Conservation (phyloP, 140 eudicot genomes). For the Anethum foeniculum region DNA sequence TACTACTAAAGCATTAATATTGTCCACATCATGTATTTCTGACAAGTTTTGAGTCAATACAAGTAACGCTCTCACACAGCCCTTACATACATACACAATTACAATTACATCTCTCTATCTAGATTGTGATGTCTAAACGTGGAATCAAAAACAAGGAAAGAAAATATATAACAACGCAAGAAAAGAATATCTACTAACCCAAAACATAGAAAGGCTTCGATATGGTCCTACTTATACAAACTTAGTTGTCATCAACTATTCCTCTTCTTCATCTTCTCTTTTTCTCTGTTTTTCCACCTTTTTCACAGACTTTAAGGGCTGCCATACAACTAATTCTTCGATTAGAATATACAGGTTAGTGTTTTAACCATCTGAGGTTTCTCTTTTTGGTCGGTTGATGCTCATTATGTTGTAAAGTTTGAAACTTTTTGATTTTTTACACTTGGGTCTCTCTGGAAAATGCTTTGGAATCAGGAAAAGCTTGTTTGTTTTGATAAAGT, state of each 20-base stretch:
- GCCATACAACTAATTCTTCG: slow-evolving; percentile 27
- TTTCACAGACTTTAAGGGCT: slow-evolving; percentile 44
- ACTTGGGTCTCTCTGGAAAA: background rate
- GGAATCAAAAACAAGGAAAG: slow-evolving; percentile 15
- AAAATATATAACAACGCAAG: slow-evolving; percentile 23
- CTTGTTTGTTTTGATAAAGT: background rate
- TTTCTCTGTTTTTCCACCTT: slow-evolving; percentile 17
- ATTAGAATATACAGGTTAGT: slow-evolving; percentile 35
- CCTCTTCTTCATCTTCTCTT: slow-evolving; percentile 16
- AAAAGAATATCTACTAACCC: slow-evolving; percentile 16
- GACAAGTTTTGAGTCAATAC: background rate
- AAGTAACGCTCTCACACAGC: background rate
- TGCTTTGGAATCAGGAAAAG: slow-evolving; percentile 8
- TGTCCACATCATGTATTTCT: background rate
- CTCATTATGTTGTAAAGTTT: slow-evolving; percentile 7
- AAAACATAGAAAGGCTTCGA: slow-evolving; percentile 9
- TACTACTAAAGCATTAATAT: background rate
- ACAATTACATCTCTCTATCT: background rate
- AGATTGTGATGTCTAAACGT: slow-evolving; percentile 12
- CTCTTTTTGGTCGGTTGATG: slow-evolving; percentile 54
- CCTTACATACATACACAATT: background rate
- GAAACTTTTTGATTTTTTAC: background rate
- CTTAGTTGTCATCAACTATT: slow-evolving; percentile 31
- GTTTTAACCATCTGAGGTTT: slow-evolving; percentile 39
- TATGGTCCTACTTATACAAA: slow-evolving; percentile 22